These are phyloP conservation scores for Obelidium mucronatum DNA, from an alignment of 192 early-diverging fungal species.

Conservation along the genomic window DNA sequence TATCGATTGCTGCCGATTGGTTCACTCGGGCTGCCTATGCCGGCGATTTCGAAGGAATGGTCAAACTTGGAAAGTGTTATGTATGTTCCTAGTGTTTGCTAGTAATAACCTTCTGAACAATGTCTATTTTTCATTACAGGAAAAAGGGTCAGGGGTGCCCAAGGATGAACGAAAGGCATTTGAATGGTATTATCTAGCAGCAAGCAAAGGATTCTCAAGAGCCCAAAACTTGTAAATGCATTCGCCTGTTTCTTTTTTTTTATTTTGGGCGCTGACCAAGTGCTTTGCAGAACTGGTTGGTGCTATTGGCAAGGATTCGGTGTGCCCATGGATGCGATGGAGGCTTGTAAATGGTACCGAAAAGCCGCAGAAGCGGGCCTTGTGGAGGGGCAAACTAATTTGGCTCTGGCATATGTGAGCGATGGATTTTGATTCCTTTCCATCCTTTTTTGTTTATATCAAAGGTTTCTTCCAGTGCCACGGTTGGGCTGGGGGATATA, in stretches of 20 bases:
- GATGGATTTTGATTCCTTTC: background rate
- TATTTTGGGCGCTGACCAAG: background rate
- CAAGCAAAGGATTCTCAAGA: conserved; percentile 25
- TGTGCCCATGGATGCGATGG: conserved; percentile 28
- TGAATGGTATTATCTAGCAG: conserved; percentile 31
- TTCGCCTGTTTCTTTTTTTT: background rate
- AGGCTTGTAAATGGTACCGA: conserved; percentile 48
- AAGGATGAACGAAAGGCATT: conserved; percentile 27
- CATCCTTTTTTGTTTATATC: background rate
- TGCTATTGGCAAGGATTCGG: conserved; percentile 46
- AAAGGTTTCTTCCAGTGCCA: conserved; percentile 2
- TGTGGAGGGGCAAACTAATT: conserved; percentile 33
- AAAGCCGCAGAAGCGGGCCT: conserved; percentile 41
- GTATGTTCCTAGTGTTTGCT: background rate
- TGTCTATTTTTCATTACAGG: background rate
- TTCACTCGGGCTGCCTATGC: conserved; percentile 1
- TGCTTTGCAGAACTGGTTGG: conserved; percentile 34
- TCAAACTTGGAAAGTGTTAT: conserved; percentile 27
- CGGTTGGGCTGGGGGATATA: conserved; percentile 10
- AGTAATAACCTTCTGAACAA: too few relatives aligned
- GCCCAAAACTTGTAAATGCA: conserved; percentile 36
- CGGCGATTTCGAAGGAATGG: conserved; percentile 25
- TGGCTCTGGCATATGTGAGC: conserved; percentile 38
- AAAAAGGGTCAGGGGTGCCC: conserved; percentile 33
- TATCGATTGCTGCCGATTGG: conserved; percentile 15